Evolutionary conservation across 1,284 basidiomycete genomes (phyloP), one percentile per base, ranked within the genome.

Genomic region (Rugiboletus extremiorientalis): DNA sequence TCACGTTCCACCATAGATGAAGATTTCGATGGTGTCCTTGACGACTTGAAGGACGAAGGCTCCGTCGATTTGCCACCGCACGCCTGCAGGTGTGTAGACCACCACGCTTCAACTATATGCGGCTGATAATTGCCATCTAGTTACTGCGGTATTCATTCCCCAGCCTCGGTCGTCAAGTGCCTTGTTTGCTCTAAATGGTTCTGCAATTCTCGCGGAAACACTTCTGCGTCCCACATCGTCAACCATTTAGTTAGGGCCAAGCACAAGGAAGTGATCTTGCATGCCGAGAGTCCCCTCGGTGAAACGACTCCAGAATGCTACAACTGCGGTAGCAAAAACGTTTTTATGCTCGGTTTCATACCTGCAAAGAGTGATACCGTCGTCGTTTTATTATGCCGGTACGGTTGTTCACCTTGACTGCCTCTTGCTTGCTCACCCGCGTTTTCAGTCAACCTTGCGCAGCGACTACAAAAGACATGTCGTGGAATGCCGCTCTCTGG

Each of bases 291-390:
- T 55, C 94, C 96, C 3, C 81, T 99, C 1, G 97, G 97, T 8
- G 97, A 99, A 74, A 99, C 96, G 0, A 91, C 92, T 0, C 97
- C 97, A 0, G 97, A 99, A 75, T 96, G 94, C 75, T 99, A 99
- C 80, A 96, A 96, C 72, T 99, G 97, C 70, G 97, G 97, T n/a
- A 95, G 92, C 78, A 98, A 98, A 77, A 99, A 99, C 65, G 96
- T 98, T 28, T 99, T 99, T 71, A 93, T 98, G 85, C 85, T 99
- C 23, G 97, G 97, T 4, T 99, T 99, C 72, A 98, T 99, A 65
- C 97, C 97, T 5, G 97, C 97, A 18, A 99, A 99, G 78, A 95
- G 93, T 70, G 97, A 99, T 70, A 98, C 97, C 1, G 96, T 99
- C 42, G 97, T 99, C 44, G 96, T 99, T 27, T 80, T 99, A n/a